phyloP scores from a whole-genome alignment of 164 flowering plant species.

The Aristolochia contorta region DNA sequence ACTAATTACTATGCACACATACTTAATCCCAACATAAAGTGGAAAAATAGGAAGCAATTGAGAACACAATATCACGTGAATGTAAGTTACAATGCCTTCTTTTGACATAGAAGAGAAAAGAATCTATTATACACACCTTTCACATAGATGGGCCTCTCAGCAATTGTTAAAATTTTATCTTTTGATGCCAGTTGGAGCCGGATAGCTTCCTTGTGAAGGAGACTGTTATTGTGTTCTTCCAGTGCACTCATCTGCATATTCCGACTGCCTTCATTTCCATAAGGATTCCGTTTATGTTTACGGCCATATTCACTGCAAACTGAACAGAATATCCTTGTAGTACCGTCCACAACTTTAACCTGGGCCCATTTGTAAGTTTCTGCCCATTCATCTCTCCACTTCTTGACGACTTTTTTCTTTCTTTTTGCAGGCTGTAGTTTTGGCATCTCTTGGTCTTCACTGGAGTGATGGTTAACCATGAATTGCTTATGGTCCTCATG shows the following conservation, averaged over 20 bases:
- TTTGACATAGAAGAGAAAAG: too few species aligned
- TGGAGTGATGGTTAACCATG: conserved; percentile 43
- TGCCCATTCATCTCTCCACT: conserved; percentile 99
- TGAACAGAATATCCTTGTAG: conserved; percentile 94
- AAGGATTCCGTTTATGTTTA: conserved; percentile 93
- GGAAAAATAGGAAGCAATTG: too few species aligned
- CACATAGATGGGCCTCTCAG: conserved; percentile 74
- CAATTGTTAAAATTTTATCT: conserved; percentile 55
- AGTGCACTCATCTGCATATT: conserved; percentile 99
- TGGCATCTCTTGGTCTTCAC: conserved; percentile 62
- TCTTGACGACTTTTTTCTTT: conserved; percentile 95
- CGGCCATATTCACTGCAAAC: conserved; percentile 91
- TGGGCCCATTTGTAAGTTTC: conserved; percentile 99
- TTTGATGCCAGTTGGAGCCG: conserved; percentile 95
- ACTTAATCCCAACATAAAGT: too few species aligned
- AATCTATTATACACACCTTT: conserved; percentile 46
- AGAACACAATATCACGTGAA: too few species aligned
- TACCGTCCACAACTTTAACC: conserved; percentile 80
- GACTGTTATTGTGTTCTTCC: conserved; percentile 95
- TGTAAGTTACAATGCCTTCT: too few species aligned
- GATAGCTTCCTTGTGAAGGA: conserved; percentile 97
- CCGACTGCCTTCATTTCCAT: conserved; percentile 98
- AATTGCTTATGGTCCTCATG: conserved; percentile 62
- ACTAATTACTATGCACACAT: too few species aligned
- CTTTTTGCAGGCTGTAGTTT: conserved; percentile 55